Evolutionary conservation across 2,329 filamentous ascomycete genomes (phyloP).

Genomic region (Neonectria neomacrospora): DNA sequence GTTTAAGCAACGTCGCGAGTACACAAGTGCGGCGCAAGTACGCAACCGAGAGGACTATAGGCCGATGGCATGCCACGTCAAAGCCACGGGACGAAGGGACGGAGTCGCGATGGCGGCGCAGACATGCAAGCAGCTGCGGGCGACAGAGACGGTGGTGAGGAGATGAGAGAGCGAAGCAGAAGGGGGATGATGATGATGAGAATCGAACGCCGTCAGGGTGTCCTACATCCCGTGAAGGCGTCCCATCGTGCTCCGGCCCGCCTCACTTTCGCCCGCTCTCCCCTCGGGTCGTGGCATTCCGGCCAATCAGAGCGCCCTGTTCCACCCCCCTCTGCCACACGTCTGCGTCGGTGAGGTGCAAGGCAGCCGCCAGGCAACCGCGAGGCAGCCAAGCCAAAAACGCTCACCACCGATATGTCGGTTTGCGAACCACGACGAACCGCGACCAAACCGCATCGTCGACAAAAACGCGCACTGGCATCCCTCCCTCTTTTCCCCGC

Average conservation of each 20-base stretch:
- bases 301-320: slow-evolving; percentile 21
- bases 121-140: background rate
- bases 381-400: slow-evolving; percentile 26
- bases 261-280: slow-evolving; percentile 23
- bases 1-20: slow-evolving; percentile 10
- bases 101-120: slow-evolving; percentile 3
- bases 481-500: background rate
- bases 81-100: slow-evolving; percentile 2
- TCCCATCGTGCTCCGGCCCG: slow-evolving; percentile 17
- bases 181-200: background rate
- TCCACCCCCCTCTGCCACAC: slow-evolving; percentile 2
- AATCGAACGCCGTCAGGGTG: background rate
- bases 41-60: slow-evolving; percentile 1
- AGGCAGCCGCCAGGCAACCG: slow-evolving; percentile 29
- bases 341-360: background rate
- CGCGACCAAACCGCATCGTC: background rate
- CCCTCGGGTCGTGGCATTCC: background rate
- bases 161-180: background rate
- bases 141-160: background rate
- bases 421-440: slow-evolving; percentile 23
- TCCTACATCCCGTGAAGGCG: slow-evolving; percentile 6
- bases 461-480: background rate
- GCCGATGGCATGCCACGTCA: slow-evolving; percentile 19
- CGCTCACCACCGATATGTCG: slow-evolving; percentile 8
- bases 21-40: background rate